Base-by-base conservation (phyloP, 2,329 filamentous ascomycete genomes). In the Fusarium tricinctum region DNA sequence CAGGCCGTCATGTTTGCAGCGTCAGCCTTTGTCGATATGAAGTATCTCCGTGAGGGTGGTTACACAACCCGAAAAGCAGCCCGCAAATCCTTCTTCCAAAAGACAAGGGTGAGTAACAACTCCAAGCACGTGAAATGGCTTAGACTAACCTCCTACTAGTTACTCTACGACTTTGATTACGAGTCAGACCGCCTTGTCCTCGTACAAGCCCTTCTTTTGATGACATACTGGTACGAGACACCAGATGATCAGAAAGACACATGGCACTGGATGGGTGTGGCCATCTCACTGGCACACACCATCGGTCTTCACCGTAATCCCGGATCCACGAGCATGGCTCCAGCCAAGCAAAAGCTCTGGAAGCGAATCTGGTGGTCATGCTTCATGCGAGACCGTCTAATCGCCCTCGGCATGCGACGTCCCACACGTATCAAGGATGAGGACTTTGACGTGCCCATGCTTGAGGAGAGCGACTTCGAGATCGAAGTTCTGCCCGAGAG, bases 241-340 rank as follows among this genome's bases (percentile, higher is more conserved):
- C 94, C 94, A 0, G 94, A 97, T 79, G 95, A 97, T 77, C 93
- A 97, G 77, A 97, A 97, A 79, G 95, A 97, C 78, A 97, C 94
- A 45, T 97, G 95, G 92, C 94, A 97, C 77, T 97, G 94, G 95
- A 97, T 97, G 92, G 95, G 95, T 19, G 93, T 97, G 38, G 95
- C 94, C 42, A 92, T 97, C 62, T 97, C 94, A 14, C 84, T 97
- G 46, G 94, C 94, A 52, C 93, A 97, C 78, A 97, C 94, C 14
- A 97, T 97, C 68, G 94, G 95, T 8, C 85, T 97, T 19, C 94
- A 98, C 79, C 91, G 94, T 66, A 92, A 97, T 73, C 93, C 94
- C 3, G 83, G 81, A 20, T 91, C 90, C 58, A 93, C 92, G 10
- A 90, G 88, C 71, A 93, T 97, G 87, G 86, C 91, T 39, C 79